Conservation (phyloP, 208 protist genomes). For the Phytomonas francai region DNA sequence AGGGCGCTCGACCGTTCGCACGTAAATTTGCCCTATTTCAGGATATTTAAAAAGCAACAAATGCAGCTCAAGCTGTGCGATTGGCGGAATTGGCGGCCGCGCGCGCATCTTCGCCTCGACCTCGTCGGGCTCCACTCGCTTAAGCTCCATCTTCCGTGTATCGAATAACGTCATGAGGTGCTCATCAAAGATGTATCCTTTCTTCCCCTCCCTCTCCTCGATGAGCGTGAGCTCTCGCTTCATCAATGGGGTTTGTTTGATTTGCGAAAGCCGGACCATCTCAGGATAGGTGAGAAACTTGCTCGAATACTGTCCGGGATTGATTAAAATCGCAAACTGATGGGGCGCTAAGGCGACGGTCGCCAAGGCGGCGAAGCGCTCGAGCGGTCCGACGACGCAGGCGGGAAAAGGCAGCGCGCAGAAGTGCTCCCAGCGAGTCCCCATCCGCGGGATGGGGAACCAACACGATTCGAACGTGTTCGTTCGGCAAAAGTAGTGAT, state of each 20-base stretch:
- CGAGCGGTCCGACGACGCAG: constrained; percentile 51
- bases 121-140: constrained; percentile 53
- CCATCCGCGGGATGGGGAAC: constrained; percentile 79
- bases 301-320: constrained; percentile 72
- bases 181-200: constrained; percentile 40
- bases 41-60: constrained; percentile 63
- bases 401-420: constrained; percentile 76
- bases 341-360: constrained; percentile 45
- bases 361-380: constrained; percentile 62
- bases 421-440: constrained; percentile 73
- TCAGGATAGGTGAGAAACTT: constrained; percentile 89
- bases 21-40: constrained; percentile 54
- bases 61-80: constrained; percentile 82
- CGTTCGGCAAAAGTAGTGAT: constrained; percentile 66
- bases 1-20: constrained; percentile 68
- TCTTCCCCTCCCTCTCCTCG: neutral
- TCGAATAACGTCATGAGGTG: constrained; percentile 55
- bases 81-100: constrained; percentile 44
- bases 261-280: constrained; percentile 65
- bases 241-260: constrained; percentile 12
- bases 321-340: constrained; percentile 70
- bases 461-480: constrained; percentile 74
- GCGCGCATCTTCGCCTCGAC: constrained; percentile 25
- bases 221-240: neutral
- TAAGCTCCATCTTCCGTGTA: constrained; percentile 61